phyloP scores from a whole-genome alignment of 352 stramenopile species.

The Globisporangium emineosum region DNA sequence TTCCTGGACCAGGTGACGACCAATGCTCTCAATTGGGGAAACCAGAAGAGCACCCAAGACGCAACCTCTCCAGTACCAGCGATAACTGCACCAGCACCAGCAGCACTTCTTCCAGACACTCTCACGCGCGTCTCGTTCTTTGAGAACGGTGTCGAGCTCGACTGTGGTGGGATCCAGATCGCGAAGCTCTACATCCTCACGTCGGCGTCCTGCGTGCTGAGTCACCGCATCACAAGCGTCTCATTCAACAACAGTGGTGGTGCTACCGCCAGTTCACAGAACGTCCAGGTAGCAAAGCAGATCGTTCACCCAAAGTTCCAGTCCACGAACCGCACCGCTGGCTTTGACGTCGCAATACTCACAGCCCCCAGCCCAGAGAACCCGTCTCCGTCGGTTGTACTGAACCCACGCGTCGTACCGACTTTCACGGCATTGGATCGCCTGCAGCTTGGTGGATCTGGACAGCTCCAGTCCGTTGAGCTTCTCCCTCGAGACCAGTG shows the following conservation, averaged over 20 bases:
- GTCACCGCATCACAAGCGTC: neutral
- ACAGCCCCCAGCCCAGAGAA: neutral
- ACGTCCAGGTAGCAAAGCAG: neutral
- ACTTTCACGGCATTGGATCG: neutral
- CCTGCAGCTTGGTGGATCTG: neutral
- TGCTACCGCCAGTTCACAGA: too few relatives aligned
- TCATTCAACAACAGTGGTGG: neutral
- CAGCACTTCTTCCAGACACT: neutral
- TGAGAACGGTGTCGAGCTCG: neutral
- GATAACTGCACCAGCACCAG: neutral
- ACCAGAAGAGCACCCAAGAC: neutral
- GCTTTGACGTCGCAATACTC: constrained; percentile 13
- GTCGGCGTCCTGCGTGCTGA: constrained; percentile 6
- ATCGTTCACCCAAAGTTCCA: neutral
- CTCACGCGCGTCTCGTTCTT: constrained; percentile 2
- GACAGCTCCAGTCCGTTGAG: neutral
- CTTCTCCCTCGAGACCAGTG: neutral
- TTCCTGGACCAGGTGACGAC: neutral
- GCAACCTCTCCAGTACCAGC: neutral
- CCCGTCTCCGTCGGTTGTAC: neutral
- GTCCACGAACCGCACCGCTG: neutral
- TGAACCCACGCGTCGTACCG: neutral
- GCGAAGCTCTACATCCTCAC: constrained; percentile 13
- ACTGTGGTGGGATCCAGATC: constrained; percentile 10
- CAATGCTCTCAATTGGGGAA: neutral